Percentiles rank a stretch among this genome's conserved stretches.
phyloP scores from a whole-genome alignment of 2,329 filamentous ascomycete species.

The Ophiocordyceps sinensis region DNA sequence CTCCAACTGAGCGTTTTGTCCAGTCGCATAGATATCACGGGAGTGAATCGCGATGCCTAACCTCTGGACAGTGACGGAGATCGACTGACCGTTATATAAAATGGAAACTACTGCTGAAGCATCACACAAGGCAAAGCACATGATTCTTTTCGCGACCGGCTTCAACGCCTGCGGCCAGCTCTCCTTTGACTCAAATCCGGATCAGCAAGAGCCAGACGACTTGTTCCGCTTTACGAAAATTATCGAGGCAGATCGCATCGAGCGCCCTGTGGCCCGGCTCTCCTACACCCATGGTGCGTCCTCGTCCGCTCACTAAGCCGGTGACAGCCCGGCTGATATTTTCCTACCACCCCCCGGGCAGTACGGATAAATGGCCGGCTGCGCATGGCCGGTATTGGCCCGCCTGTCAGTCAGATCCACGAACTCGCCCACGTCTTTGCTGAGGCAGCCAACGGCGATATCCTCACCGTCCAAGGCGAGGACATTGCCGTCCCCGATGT shows the following conservation, averaged over 20 bases:
- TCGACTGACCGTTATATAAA: neutral
- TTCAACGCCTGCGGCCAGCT: constrained; percentile 47
- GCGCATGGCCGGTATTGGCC: constrained; percentile 9
- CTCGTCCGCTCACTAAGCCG: too few relatives aligned
- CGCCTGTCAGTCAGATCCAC: constrained; percentile 1
- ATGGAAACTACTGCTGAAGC: neutral
- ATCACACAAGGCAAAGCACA: constrained; percentile 3
- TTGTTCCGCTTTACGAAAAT: constrained; percentile 27
- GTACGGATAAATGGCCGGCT: constrained; percentile 8
- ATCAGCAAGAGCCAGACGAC: constrained; percentile 27
- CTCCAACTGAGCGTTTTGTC: too few relatives aligned
- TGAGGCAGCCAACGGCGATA: constrained; percentile 7
- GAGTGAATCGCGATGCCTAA: too few relatives aligned
- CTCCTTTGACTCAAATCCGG: constrained; percentile 14
- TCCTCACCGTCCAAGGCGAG: constrained; percentile 2
- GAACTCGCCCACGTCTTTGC: constrained; percentile 2
- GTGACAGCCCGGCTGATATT: too few relatives aligned
- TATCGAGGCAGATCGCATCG: constrained; percentile 21
- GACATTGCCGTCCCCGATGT: too few relatives aligned
- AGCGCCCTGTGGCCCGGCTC: constrained; percentile 18
- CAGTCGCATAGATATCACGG: too few relatives aligned
- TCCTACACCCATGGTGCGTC: constrained; percentile 32
- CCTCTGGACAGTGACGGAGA: too few relatives aligned
- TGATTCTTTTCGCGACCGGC: constrained; percentile 40
- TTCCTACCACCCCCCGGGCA: constrained; percentile 1